A percentile compares a stretch with the other conserved stretches of the same genome.
These are phyloP conservation scores for Scheffersomyces quercinus DNA, from an alignment of 1,139 yeast species.

Conservation along the genomic window DNA sequence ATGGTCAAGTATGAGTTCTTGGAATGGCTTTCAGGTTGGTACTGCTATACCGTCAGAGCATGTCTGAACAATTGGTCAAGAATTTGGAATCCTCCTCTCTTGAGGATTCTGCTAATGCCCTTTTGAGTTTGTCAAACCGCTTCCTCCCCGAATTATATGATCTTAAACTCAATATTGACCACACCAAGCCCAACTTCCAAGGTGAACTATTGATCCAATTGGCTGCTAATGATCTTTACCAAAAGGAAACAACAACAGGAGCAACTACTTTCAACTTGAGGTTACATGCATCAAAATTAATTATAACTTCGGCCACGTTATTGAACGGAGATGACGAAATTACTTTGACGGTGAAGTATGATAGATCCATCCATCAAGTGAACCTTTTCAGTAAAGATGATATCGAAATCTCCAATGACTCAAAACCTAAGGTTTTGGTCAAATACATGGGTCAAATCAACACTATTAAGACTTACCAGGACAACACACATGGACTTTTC, in stretches of 20 bases:
- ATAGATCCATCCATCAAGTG: slow-evolving; percentile 40
- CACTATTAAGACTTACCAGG: slow-evolving; percentile 54
- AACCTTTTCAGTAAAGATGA: slow-evolving; percentile 14
- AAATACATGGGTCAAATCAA: slow-evolving; percentile 57
- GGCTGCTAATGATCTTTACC: slow-evolving; percentile 16
- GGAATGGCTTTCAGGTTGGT: no score
- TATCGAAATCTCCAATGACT: slow-evolving; percentile 1
- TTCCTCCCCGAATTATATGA: slow-evolving; percentile 47
- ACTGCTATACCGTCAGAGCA: background rate
- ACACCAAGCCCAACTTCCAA: slow-evolving; percentile 55
- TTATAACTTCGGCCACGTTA: slow-evolving; percentile 29
- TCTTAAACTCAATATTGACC: slow-evolving; percentile 43
- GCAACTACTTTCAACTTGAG: slow-evolving; percentile 23
- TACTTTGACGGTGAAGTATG: slow-evolving; percentile 32
- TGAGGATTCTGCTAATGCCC: slow-evolving; percentile 1
- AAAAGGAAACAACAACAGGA: slow-evolving; percentile 24
- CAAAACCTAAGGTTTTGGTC: slow-evolving; percentile 8
- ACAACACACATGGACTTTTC: slow-evolving; percentile 65
- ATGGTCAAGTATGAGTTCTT: no score
- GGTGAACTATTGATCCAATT: slow-evolving; percentile 46
- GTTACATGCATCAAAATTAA: slow-evolving; percentile 44
- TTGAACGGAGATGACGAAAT: slow-evolving; percentile 13
- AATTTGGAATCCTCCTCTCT: background rate
- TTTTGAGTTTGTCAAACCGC: slow-evolving; percentile 28
- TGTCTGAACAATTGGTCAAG: background rate